These are phyloP conservation scores for Venturia carpophila DNA, from an alignment of 2,329 filamentous ascomycete species.

Conservation along the genomic window DNA sequence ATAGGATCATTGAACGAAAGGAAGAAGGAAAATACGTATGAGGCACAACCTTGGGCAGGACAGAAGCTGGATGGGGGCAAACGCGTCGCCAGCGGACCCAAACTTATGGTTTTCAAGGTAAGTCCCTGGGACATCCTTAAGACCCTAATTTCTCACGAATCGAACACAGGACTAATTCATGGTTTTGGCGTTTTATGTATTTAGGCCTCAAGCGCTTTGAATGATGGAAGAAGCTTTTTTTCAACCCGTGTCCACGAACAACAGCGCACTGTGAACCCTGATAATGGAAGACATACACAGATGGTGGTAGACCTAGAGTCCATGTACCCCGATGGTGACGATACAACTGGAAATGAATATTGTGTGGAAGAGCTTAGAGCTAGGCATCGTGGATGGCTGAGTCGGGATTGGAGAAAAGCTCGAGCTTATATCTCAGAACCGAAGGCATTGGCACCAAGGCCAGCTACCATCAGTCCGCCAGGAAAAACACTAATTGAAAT, in stretches of 20 bases:
- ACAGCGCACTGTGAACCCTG: constrained; percentile 74
- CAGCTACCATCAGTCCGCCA: neutral
- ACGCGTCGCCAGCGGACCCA: constrained; percentile 66
- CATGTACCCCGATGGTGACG: constrained; percentile 70
- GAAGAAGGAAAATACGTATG: constrained; percentile 87
- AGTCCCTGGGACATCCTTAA: constrained; percentile 40
- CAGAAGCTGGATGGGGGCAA: constrained; percentile 84
- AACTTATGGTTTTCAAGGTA: constrained; percentile 94
- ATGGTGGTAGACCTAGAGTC: constrained; percentile 81
- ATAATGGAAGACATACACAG: constrained; percentile 74
- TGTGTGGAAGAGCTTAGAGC: constrained; percentile 92
- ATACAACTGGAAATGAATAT: constrained; percentile 60
- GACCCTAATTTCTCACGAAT: constrained; percentile 52
- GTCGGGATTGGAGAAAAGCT: constrained; percentile 43
- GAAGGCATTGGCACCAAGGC: neutral
- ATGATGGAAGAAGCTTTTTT: constrained; percentile 24
- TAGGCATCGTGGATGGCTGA: constrained; percentile 59
- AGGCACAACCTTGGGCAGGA: constrained; percentile 83
- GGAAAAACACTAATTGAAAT: constrained; percentile 9
- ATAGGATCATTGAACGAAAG: constrained; percentile 80
- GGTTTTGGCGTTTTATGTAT: constrained; percentile 47
- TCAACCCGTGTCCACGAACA: constrained; percentile 47
- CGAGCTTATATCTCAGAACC: neutral
- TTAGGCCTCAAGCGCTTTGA: constrained; percentile 38
- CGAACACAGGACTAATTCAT: constrained; percentile 92